Conservation (phyloP, 225 moss, liverwort and hornwort genomes). For the Climacium dendroides region DNA sequence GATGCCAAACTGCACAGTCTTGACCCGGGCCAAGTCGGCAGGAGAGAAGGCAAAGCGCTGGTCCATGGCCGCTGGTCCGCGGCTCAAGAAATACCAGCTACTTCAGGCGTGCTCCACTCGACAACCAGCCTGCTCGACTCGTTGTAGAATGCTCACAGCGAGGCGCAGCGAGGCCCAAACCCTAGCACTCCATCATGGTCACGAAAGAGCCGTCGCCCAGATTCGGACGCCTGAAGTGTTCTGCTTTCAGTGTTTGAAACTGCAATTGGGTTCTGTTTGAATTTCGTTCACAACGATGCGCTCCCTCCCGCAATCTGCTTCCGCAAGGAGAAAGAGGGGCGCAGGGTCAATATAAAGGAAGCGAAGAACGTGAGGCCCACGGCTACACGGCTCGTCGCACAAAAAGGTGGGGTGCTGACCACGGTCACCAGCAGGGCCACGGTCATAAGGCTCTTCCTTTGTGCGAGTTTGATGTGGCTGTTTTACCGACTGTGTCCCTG, state of each 20-base stretch:
- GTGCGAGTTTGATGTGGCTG: not conserved
- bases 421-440: not conserved
- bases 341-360: not conserved
- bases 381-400: not conserved
- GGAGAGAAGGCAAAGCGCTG: constrained; percentile 97
- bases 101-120: not conserved
- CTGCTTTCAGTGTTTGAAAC: not conserved
- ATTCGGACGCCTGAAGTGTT: not conserved
- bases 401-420: not conserved
- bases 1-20: constrained; percentile 95
- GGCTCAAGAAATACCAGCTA: not conserved
- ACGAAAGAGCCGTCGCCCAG: not conserved
- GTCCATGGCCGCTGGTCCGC: constrained; percentile 43
- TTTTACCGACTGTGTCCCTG: not conserved
- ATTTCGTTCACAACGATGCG: too few relatives aligned
- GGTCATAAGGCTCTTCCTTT: not conserved
- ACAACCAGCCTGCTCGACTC: not conserved
- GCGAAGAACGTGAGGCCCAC: not conserved
- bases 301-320: not conserved
- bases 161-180: not conserved
- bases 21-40: constrained; percentile 95
- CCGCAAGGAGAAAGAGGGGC: not conserved
- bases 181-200: not conserved
- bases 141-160: not conserved
- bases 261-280: too few relatives aligned